These are phyloP conservation scores for Cantharellus anzutake DNA, from an alignment of 768 basidiomycete genomes.

Conservation along the genomic window DNA sequence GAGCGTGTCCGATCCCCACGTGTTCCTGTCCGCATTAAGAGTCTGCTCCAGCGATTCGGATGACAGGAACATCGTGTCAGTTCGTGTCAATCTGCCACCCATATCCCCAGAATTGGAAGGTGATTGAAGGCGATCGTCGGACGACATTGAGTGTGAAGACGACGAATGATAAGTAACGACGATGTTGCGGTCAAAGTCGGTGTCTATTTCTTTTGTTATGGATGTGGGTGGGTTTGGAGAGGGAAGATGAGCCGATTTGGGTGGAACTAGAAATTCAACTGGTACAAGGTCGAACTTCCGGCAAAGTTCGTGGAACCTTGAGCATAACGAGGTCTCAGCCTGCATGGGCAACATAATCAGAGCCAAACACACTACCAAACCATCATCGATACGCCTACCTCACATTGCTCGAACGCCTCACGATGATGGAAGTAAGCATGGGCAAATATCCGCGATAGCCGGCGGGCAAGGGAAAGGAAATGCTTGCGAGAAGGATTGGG, in stretches of 20 bases:
- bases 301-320: slow-evolving; percentile 72
- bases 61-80: slow-evolving; percentile 1
- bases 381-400: slow-evolving; percentile 17
- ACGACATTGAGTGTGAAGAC: slow-evolving; percentile 1
- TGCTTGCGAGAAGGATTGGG: slow-evolving; percentile 67
- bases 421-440: slow-evolving; percentile 94
- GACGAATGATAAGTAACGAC: not conserved
- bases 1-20: not conserved
- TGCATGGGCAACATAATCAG: slow-evolving; percentile 8
- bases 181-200: not conserved
- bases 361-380: not conserved
- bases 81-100: not conserved
- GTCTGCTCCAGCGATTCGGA: not conserved
- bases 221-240: slow-evolving; percentile 1
- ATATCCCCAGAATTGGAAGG: not conserved
- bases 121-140: not conserved
- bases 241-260: slow-evolving; percentile 3
- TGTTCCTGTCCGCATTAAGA: not conserved
- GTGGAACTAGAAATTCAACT: slow-evolving; percentile 50
- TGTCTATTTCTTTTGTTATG: not conserved
- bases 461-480: slow-evolving; percentile 74
- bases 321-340: slow-evolving; percentile 77
- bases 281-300: slow-evolving; percentile 68
- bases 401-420: slow-evolving; percentile 76
- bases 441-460: slow-evolving; percentile 86